Evolutionary conservation across 2,329 filamentous ascomycete genomes (phyloP).

Genomic region (Neoscytalidium dimidiatum): DNA sequence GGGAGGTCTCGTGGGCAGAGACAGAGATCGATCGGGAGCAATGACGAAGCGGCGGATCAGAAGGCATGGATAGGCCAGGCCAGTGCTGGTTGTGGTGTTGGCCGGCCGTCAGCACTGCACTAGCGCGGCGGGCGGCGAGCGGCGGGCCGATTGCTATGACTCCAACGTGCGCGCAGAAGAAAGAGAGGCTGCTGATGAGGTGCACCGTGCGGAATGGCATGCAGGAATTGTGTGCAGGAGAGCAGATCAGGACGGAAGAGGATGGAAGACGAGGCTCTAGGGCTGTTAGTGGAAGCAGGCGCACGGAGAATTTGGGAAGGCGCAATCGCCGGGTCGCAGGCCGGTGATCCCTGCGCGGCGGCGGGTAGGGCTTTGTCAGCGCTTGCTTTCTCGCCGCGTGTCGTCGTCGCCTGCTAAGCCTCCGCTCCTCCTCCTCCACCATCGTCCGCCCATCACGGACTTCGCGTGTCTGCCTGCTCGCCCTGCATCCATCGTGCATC

Average conservation of each 20-base stretch:
- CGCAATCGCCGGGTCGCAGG: background rate
- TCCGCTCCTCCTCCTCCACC: background rate
- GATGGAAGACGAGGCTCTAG: too few relatives aligned
- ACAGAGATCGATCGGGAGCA: background rate
- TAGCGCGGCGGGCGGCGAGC: background rate
- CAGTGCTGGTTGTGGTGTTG: background rate
- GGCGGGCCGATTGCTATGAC: background rate
- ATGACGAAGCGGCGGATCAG: background rate
- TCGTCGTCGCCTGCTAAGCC: conserved; percentile 9
- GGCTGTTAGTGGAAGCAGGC: background rate
- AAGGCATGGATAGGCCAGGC: background rate
- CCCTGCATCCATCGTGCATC: background rate
- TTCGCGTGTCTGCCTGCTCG: background rate
- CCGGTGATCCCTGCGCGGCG: background rate
- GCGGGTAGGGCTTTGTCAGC: background rate
- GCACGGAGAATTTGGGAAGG: background rate
- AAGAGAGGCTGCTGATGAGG: background rate
- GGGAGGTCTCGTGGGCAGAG: background rate
- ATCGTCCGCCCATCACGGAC: background rate
- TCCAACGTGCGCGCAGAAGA: background rate
- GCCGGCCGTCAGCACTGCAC: conserved; percentile 5
- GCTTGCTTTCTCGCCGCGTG: background rate
- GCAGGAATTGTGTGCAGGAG: too few relatives aligned
- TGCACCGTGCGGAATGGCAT: background rate
- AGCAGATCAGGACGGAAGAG: too few relatives aligned